Evolutionary conservation across 1,284 basidiomycete genomes (phyloP).

Genomic region (Malassezia brasiliensis): DNA sequence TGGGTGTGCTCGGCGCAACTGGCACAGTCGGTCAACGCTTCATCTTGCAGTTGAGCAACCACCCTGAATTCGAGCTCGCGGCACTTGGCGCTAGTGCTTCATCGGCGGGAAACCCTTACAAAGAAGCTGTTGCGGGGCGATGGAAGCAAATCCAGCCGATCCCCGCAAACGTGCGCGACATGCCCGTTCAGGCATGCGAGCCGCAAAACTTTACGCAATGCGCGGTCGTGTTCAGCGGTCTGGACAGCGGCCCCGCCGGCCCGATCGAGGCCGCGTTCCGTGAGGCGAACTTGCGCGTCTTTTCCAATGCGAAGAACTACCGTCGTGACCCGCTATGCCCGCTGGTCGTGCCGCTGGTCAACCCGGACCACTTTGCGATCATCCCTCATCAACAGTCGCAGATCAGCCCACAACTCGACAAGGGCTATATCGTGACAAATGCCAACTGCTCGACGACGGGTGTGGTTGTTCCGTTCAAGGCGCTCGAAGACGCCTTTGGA

Average conservation of each 20-base stretch:
- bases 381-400: conserved; percentile 66
- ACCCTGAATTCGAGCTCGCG: conserved; percentile 83
- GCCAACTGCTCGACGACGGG: conserved; percentile 98
- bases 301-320: conserved; percentile 97
- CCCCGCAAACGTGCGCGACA: conserved; percentile 59
- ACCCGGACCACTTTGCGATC: conserved; percentile 75
- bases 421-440: conserved; percentile 94
- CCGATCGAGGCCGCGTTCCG: conserved; percentile 86
- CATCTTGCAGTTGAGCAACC: conserved; percentile 73
- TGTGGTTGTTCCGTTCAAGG: conserved; percentile 79
- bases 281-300: conserved; percentile 76
- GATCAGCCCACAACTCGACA: conserved; percentile 54
- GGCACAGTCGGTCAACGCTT: conserved; percentile 59
- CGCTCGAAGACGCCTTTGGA: conserved; percentile 83
- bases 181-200: conserved; percentile 69
- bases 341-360: conserved; percentile 92
- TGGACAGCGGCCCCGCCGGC: conserved; percentile 87
- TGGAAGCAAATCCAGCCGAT: conserved; percentile 86
- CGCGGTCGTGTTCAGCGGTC: conserved; percentile 80
- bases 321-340: conserved; percentile 88
- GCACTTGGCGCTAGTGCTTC: conserved; percentile 79
- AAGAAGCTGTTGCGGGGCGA: conserved; percentile 57
- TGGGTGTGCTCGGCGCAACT: conserved; percentile 89
- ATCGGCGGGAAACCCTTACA: conserved; percentile 78
- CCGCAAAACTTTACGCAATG: conserved; percentile 72